Evolutionary conservation across 805 yeast species (phyloP), one percentile per base, ranked within the genome.

Genomic region (Schwanniomyces pseudopolymorphus): DNA sequence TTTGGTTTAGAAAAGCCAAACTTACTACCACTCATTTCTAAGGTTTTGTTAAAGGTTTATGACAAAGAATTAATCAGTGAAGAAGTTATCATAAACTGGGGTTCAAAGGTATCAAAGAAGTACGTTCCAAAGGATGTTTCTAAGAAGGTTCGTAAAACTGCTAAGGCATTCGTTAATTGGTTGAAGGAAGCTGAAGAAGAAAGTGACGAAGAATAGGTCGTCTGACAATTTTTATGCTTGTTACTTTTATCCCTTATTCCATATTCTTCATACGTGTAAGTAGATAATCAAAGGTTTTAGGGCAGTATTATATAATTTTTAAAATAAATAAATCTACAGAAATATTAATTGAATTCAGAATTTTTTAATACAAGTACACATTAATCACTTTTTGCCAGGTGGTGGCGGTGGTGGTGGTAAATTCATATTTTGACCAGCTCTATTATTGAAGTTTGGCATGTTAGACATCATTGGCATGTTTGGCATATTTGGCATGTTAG

Each of bases 101-200:
- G 97, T 61, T 80, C 92, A 43, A 90, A 83, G 70, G 91, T 88
- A 41, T 87, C 96, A 44, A 90, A 90, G 77, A 91, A 90, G 69
- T 94, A 85, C 60, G 97, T 94, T 50, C 87, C 95, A 51, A 94
- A 92, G 74, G 96, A 89, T 40, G 78, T 83, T 27, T 85, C 95
- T 44, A 92, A 92, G 75, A 92, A 88, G 79, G 96, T 91, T 43
- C 87, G 97, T 70, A 88, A 84, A 71, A 94, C 97, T 39, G 97
- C 97, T 50, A 91, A 90, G 72, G 96, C 98, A 25, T 94, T 94
- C 72, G 74, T 94, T 53, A 83, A 86, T 55, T 94, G 99, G 99
- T 81, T 94, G 56, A 85, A 89, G 63, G 91, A 87, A 68, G 98
- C 99, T 50, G 97, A 89, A 57, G 85, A 83, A 64, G 92, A 85